Evolutionary conservation across 192 early-diverging fungal species (phyloP).

Genomic region (Oehlia diaphana): DNA sequence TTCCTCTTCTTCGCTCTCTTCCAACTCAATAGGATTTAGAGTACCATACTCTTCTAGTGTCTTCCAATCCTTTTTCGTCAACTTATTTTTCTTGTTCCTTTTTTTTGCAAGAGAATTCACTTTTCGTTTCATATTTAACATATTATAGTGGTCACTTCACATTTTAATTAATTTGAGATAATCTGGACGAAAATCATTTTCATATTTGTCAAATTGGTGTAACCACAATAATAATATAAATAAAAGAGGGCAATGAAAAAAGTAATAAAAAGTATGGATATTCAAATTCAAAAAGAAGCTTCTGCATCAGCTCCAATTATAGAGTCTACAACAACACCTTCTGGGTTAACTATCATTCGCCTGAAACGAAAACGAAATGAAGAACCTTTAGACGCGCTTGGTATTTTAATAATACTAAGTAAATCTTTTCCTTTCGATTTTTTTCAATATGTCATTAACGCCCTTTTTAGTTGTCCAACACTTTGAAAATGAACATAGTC

Average conservation of each 20-base stretch:
- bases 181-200: no score
- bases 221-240: no score
- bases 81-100: neutral
- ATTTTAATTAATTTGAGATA: no score
- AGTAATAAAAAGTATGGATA: no score
- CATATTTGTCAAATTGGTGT: no score
- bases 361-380: constrained; percentile 77
- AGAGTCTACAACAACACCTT: neutral
- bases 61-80: neutral
- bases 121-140: neutral
- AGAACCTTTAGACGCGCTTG: constrained; percentile 69
- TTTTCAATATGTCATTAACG: neutral
- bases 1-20: neutral
- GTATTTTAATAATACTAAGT: constrained; percentile 36
- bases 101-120: neutral
- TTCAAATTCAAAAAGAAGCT: no score
- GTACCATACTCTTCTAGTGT: neutral
- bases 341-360: constrained; percentile 59
- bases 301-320: neutral
- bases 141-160: neutral
- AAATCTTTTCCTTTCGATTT: neutral
- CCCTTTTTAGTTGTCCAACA: constrained; percentile 51
- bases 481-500: constrained; percentile 27
- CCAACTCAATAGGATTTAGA: neutral
- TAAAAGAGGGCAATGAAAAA: no score